These are phyloP conservation scores for Boletales sp. DNA, from an alignment of 768 basidiomycete genomes.

Conservation along the genomic window DNA sequence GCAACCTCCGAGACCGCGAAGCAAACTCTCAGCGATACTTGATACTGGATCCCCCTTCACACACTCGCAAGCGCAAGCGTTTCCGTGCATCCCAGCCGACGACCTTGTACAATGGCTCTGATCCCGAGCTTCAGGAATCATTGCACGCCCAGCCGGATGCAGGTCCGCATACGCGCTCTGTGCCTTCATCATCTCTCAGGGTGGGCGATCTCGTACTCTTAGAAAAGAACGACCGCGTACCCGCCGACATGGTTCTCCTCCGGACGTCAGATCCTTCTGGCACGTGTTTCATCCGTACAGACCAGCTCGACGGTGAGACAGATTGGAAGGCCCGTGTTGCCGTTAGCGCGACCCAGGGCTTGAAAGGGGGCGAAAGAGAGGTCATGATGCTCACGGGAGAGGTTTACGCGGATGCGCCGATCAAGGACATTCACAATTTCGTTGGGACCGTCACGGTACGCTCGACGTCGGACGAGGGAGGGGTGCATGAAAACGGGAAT, in stretches of 20 bases:
- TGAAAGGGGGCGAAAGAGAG: conserved; percentile 40
- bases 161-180: conserved; percentile 60
- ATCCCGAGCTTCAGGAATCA: conserved; percentile 16
- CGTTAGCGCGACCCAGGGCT: conserved; percentile 35
- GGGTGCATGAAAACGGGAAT: conserved; percentile 33
- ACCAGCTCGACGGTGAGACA: conserved; percentile 97
- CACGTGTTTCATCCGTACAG: conserved; percentile 95
- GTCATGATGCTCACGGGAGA: conserved; percentile 73
- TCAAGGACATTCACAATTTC: conserved; percentile 95
- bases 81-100: conserved; percentile 18
- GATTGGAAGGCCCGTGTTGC: conserved; percentile 98
- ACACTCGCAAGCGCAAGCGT: conserved; percentile 27
- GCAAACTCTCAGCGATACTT: conserved; percentile 94
- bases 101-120: conserved; percentile 15
- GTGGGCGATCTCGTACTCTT: conserved; percentile 89
- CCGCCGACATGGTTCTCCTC: conserved; percentile 88
- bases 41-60: conserved; percentile 56
- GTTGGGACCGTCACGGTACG: conserved; percentile 87
- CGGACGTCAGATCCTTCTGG: conserved; percentile 86
- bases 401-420: conserved; percentile 92
- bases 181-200: conserved; percentile 82
- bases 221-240: conserved; percentile 97
- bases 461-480: conserved; percentile 25
- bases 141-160: conserved; percentile 28
- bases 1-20: conserved; percentile 86